These are phyloP conservation scores for Solanum pinnatisectum DNA, from an alignment of 257 asterid genomes.

Conservation along the genomic window DNA sequence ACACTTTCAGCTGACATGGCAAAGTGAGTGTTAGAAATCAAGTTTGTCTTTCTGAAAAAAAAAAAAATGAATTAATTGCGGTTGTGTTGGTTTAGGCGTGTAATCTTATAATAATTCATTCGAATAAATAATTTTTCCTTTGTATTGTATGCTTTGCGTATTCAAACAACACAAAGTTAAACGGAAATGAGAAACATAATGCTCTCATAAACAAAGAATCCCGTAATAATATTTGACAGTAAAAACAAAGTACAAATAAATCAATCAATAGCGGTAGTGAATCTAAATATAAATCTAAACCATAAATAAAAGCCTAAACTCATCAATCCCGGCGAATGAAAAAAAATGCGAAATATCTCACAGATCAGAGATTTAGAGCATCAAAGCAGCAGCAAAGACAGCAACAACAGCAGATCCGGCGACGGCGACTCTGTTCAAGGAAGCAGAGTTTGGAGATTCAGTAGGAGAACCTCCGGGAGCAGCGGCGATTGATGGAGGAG, in stretches of 20 bases:
- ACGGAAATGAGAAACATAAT: background rate
- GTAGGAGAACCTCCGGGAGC: constrained; percentile 22
- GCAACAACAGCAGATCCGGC: constrained; percentile 42
- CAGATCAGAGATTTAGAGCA: constrained; percentile 22
- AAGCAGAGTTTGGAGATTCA: constrained; percentile 21
- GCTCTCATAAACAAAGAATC: background rate
- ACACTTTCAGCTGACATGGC: no score
- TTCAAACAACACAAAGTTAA: background rate
- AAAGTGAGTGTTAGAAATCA: no score
- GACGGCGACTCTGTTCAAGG: constrained; percentile 31
- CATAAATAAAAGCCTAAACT: background rate
- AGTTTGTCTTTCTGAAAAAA: no score
- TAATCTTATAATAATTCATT: no score
- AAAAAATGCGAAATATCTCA: background rate
- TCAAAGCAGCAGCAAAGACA: constrained; percentile 26
- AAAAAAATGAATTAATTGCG: no score
- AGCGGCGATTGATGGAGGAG: constrained; percentile 19
- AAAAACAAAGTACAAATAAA: background rate
- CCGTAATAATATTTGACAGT: background rate
- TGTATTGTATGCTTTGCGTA: background rate
- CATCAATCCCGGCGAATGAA: background rate
- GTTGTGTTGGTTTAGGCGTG: no score
- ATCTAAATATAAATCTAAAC: background rate
- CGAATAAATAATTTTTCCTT: no score
- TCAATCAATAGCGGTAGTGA: background rate